Percentiles rank a stretch among this genome's conserved stretches.
Conservation (phyloP, 2,329 filamentous ascomycete genomes). For the Canariomyces notabilis region DNA sequence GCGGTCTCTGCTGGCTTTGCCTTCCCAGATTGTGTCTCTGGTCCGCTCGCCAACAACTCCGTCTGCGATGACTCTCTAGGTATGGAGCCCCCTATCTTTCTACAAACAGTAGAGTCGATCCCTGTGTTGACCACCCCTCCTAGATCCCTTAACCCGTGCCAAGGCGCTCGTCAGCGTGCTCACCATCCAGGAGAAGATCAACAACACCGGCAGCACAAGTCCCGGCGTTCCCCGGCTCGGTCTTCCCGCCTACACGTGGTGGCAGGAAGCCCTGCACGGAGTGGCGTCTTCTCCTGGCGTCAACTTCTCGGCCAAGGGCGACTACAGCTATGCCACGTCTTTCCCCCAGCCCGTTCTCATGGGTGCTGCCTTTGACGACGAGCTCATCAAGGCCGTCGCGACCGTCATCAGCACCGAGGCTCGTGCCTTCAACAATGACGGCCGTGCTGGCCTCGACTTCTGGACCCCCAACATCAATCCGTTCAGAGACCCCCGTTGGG, state of each 20-base stretch:
- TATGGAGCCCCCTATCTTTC: too few relatives aligned
- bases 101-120: too few relatives aligned
- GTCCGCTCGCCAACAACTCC: too few relatives aligned
- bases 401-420: conserved; percentile 54
- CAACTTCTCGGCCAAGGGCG: conserved; percentile 45
- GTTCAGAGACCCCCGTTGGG: conserved; percentile 60
- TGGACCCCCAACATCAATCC: conserved; percentile 66
- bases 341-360: conserved; percentile 61
- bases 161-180: too few relatives aligned
- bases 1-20: too few relatives aligned
- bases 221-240: conserved; percentile 49
- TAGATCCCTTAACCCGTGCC: too few relatives aligned
- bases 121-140: too few relatives aligned
- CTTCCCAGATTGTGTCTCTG: too few relatives aligned
- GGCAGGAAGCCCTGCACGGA: conserved; percentile 55
- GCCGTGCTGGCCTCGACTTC: conserved; percentile 50
- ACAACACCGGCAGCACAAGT: conserved; percentile 20
- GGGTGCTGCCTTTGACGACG: conserved; percentile 61
- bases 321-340: conserved; percentile 57
- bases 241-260: conserved; percentile 53
- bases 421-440: conserved; percentile 58
- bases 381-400: conserved; percentile 52
- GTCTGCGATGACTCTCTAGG: too few relatives aligned
- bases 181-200: conserved; percentile 14
- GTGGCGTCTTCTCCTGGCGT: conserved; percentile 48